Evolutionary conservation across 208 protist genomes (phyloP).

Genomic region (Zelonia costaricensis): DNA sequence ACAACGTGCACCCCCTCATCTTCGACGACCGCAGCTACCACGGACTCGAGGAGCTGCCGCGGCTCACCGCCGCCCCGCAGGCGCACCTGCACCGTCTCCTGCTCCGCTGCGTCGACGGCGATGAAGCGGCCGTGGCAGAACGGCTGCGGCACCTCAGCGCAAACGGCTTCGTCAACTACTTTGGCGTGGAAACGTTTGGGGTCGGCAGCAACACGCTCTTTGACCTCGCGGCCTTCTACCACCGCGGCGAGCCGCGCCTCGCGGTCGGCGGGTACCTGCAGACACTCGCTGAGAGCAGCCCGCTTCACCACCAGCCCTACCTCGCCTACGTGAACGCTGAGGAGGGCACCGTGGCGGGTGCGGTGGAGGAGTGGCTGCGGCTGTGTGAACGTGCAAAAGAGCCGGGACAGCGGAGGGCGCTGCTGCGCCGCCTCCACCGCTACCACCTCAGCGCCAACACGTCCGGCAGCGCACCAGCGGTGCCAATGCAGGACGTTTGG

Average conservation of each 20-base stretch:
- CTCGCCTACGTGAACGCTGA: constrained; percentile 69
- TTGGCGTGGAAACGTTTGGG: constrained; percentile 70
- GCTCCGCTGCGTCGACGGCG: constrained; percentile 63
- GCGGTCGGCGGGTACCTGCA: constrained; percentile 62
- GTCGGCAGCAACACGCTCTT: constrained; percentile 58
- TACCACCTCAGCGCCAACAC: constrained; percentile 27
- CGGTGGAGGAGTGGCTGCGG: constrained; percentile 48
- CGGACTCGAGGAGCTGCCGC: constrained; percentile 14
- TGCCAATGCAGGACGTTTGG: constrained; percentile 42
- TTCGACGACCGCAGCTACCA: constrained; percentile 68
- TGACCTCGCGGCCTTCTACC: constrained; percentile 52
- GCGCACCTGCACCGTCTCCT: constrained; percentile 61
- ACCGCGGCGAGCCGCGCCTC: constrained; percentile 28
- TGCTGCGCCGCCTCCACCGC: constrained; percentile 33
- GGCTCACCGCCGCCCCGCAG: constrained; percentile 16
- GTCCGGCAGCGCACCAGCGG: background rate
- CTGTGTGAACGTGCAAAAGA: constrained; percentile 34
- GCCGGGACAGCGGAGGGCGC: constrained; percentile 18
- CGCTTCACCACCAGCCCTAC: constrained; percentile 63
- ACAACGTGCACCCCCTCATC: constrained; percentile 79
- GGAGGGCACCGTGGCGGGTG: constrained; percentile 34
- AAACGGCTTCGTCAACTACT: constrained; percentile 86
- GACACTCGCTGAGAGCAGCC: constrained; percentile 60
- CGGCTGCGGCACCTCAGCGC: constrained; percentile 28
- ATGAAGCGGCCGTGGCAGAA: constrained; percentile 24